Conservation (phyloP, 2,329 filamentous ascomycete species). For the Raffaelea deltoideospora region DNA sequence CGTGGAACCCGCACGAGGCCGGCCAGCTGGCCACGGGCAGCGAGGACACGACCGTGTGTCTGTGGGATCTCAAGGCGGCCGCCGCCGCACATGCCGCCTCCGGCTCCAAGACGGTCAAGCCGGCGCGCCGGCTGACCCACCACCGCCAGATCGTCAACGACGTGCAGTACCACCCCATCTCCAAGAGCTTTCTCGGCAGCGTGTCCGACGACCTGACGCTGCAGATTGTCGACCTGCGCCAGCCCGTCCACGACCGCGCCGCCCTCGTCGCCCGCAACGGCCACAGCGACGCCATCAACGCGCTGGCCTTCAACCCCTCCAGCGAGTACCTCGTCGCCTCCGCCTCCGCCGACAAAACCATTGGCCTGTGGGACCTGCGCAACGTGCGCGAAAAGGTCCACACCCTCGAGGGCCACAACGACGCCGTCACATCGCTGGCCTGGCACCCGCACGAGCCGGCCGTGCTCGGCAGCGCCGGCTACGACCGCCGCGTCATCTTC, state of each 20-base stretch:
- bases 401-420: slow-evolving; percentile 73
- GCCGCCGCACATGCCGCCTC: neutral
- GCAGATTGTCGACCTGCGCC: slow-evolving; percentile 79
- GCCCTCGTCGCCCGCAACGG: slow-evolving; percentile 56
- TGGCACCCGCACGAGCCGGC: slow-evolving; percentile 90
- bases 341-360: slow-evolving; percentile 86
- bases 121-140: slow-evolving; percentile 65
- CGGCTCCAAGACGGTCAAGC: slow-evolving; percentile 32
- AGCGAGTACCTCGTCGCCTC: slow-evolving; percentile 86
- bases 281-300: slow-evolving; percentile 87
- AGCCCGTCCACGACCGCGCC: slow-evolving; percentile 47
- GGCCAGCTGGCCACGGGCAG: slow-evolving; percentile 81
- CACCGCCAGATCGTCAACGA: slow-evolving; percentile 91
- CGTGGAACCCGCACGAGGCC: slow-evolving; percentile 75
- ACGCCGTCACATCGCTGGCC: slow-evolving; percentile 78
- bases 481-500: slow-evolving; percentile 86
- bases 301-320: slow-evolving; percentile 84
- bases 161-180: slow-evolving; percentile 84
- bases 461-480: slow-evolving; percentile 79
- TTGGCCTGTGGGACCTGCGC: slow-evolving; percentile 88
- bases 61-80: slow-evolving; percentile 81
- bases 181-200: slow-evolving; percentile 72
- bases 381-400: slow-evolving; percentile 85
- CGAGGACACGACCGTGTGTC: slow-evolving; percentile 77
- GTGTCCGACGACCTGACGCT: slow-evolving; percentile 92